These are phyloP conservation scores for Sideroxylon spinosum DNA, from an alignment of 179 eudicot genomes.

Conservation along the genomic window DNA sequence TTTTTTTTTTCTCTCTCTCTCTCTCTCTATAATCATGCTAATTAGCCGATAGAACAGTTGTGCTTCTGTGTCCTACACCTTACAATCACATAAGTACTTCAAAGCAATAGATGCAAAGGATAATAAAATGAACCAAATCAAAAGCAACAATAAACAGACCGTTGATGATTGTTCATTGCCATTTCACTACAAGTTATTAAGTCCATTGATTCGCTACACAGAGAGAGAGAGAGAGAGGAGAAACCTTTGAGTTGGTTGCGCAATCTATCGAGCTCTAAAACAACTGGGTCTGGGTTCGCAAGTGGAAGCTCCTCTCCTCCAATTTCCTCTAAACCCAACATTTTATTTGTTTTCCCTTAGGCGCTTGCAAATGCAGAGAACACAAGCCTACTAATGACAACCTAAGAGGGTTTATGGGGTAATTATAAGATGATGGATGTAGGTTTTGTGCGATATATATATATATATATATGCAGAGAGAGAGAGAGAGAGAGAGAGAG, in stretches of 20 bases:
- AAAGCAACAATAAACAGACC: no score
- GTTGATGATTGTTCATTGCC: no score
- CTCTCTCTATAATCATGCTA: no score
- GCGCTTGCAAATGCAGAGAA: conserved; percentile 10
- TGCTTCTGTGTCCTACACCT: neutral
- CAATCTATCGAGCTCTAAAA: conserved; percentile 62
- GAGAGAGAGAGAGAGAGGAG: neutral
- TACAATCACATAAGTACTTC: neutral
- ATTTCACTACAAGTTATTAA: no score
- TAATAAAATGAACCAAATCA: no score
- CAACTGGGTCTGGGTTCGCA: conserved; percentile 57
- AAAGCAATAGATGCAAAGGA: no score
- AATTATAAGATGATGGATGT: conserved; percentile 18
- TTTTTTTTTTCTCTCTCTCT: no score
- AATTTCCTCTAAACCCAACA: conserved; percentile 35
- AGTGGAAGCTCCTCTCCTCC: conserved; percentile 27
- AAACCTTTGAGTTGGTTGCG: conserved; percentile 81
- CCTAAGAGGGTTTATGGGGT: conserved; percentile 17
- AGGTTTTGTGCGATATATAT: conserved; percentile 13
- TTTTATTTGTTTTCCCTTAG: conserved; percentile 6
- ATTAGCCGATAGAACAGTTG: neutral
- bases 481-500: conserved; percentile 18
- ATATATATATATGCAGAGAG: conserved; percentile 14
- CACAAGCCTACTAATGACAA: neutral
- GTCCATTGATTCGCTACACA: neutral